Evolutionary conservation across 495 filamentous ascomycete species (phyloP).

Genomic region (Terfezia boudieri): DNA sequence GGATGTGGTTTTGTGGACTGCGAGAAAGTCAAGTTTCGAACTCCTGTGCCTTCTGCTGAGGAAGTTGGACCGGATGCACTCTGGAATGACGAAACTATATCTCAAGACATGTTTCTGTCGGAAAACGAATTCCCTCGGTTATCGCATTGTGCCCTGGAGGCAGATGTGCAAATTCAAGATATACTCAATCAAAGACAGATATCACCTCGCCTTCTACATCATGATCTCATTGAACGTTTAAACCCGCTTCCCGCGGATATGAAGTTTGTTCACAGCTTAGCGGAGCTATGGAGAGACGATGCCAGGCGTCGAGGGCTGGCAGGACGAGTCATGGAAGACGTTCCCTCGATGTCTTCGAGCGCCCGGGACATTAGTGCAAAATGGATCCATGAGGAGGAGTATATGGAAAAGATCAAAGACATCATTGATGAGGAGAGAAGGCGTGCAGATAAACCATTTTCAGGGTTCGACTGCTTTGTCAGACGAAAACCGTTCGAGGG

Average conservation of each 20-base stretch:
- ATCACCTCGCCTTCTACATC: slow-evolving; percentile 50
- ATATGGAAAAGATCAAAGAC: slow-evolving; percentile 34
- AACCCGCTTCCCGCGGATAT: slow-evolving; percentile 39
- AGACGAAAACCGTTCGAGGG: slow-evolving; percentile 28
- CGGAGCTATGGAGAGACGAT: slow-evolving; percentile 82
- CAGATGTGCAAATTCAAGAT: slow-evolving; percentile 70
- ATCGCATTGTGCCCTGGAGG: slow-evolving; percentile 72
- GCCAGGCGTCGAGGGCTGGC: slow-evolving; percentile 35
- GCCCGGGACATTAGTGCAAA: slow-evolving; percentile 41
- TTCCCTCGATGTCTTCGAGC: slow-evolving; percentile 72
- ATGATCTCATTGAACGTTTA: slow-evolving; percentile 65
- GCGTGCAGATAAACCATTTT: slow-evolving; percentile 24
- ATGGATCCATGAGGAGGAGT: slow-evolving; percentile 88
- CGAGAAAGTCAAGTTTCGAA: slow-evolving; percentile 42
- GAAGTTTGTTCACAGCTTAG: slow-evolving; percentile 70
- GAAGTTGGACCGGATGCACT: slow-evolving; percentile 35
- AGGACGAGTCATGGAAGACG: slow-evolving; percentile 30
- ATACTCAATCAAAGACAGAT: slow-evolving; percentile 67
- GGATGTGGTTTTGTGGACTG: slow-evolving; percentile 74
- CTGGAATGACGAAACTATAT: slow-evolving; percentile 60
- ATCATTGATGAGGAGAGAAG: slow-evolving; percentile 40
- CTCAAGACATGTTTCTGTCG: slow-evolving; percentile 30
- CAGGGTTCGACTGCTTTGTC: slow-evolving; percentile 44
- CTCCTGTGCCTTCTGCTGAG: slow-evolving; percentile 47
- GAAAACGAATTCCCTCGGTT: slow-evolving; percentile 43